Evolutionary conservation across 176 grass and related monocot species (phyloP), one percentile per base, ranked within the genome.

Genomic region (Phyllostachys edulis): DNA sequence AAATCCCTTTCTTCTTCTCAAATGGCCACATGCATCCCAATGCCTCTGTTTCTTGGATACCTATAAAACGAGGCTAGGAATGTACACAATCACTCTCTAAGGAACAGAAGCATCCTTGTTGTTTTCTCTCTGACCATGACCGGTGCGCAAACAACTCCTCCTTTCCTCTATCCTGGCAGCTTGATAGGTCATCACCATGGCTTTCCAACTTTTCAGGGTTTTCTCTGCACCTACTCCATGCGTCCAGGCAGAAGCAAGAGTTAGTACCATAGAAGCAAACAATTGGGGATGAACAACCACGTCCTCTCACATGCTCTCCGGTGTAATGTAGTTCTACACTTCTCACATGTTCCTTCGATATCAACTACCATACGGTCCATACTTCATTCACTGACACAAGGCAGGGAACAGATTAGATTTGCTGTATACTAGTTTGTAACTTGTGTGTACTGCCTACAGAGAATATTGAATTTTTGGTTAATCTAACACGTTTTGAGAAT

Each of bases 221-320:
- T 52, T 69, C 12, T 83, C 41, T 38, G 40, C 41, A 74, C 56
- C 80, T 50, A 63, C 55, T 36, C 69, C 56, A 17, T 73, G 41
- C 70, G 38, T 40, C 32, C 21, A 38, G 3, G 16, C 4, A 50
- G 29, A 8, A 83, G 32, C 21, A 39, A 40, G 44, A 40, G 27
- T 21, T 65, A 21, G 2, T 18, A 41, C 6, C 44, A 23, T 9
- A 62, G 12, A 45, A 72, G n/a, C 24, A 63, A 75, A 63, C 70
- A 83, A 49, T 24, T 64, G 32, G 61, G 27, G 65, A 52, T 18
- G 54, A 61, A 44, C 13, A 63, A 20, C 17, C 57, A 51, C 27
- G 4, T 63, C 69, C 81, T 83, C 52, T 75, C 81, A 73, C 71
- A 84, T 84, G 71, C 60, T 66, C 44, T 65, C 7, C 59, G 12